These are phyloP conservation scores for Penicillium waksmanii DNA, from an alignment of 495 filamentous ascomycete genomes.

Conservation along the genomic window DNA sequence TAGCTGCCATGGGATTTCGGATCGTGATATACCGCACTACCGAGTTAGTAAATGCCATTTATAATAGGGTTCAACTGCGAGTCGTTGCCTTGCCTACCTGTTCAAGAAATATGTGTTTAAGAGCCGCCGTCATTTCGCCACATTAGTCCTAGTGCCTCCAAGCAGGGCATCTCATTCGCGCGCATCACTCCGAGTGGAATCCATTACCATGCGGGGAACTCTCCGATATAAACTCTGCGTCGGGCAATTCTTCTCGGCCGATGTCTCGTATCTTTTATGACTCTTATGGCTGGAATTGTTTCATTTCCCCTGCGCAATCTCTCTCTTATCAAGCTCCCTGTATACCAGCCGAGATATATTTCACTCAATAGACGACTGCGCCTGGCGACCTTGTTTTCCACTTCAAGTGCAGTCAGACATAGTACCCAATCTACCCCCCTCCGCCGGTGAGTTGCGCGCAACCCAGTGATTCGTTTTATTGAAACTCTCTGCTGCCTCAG, in stretches of 20 bases:
- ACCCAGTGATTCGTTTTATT: background rate
- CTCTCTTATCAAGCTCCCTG: background rate
- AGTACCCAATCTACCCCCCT: background rate
- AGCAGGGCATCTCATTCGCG: constrained; percentile 8
- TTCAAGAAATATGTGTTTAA: background rate
- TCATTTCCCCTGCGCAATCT: background rate
- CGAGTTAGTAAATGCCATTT: background rate
- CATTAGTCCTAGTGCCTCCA: background rate
- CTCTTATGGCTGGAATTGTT: constrained; percentile 7
- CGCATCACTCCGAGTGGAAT: constrained; percentile 9
- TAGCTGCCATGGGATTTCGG: background rate
- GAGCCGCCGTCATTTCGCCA: background rate
- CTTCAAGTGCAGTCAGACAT: background rate
- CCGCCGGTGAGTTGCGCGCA: constrained; percentile 13
- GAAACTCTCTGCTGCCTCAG: background rate
- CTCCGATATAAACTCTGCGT: constrained; percentile 24
- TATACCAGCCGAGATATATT: background rate
- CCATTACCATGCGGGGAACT: constrained; percentile 20
- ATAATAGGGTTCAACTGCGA: background rate
- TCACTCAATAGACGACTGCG: background rate
- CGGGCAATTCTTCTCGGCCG: constrained; percentile 22
- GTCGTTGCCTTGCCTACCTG: background rate
- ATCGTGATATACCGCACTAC: background rate
- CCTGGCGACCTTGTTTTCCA: background rate
- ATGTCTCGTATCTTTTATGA: constrained; percentile 17